Percentiles rank a stretch among this genome's conserved stretches.
Evolutionary conservation across 257 asterid genomes (phyloP).

Genomic region (Sherardia arvensis): DNA sequence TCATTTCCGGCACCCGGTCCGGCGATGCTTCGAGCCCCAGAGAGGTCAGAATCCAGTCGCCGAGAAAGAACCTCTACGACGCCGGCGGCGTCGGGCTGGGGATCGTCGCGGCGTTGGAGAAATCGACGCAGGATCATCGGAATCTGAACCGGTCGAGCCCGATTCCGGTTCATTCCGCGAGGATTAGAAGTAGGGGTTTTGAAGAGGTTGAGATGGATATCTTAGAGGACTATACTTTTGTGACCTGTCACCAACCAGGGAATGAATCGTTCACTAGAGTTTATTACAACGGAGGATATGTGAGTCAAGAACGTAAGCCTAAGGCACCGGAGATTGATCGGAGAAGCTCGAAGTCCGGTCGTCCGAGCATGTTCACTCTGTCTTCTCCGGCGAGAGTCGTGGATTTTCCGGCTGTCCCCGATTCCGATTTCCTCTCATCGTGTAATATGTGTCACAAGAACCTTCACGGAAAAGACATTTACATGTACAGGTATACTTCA

Average conservation of each 20-base stretch:
- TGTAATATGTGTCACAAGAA: slow-evolving; percentile 63
- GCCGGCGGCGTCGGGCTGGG: slow-evolving; percentile 75
- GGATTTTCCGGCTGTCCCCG: slow-evolving; percentile 28
- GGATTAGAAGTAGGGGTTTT: slow-evolving; percentile 6
- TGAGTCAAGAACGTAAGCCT: slow-evolving; percentile 8
- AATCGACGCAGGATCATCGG: slow-evolving; percentile 23
- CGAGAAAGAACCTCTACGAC: slow-evolving; percentile 40
- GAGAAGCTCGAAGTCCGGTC: slow-evolving; percentile 8
- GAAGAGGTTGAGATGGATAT: slow-evolving; percentile 30
- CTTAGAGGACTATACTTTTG: slow-evolving; percentile 61
- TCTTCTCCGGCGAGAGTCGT: slow-evolving; percentile 41
- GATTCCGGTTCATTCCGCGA: slow-evolving; percentile 40
- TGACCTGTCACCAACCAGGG: slow-evolving; percentile 50
- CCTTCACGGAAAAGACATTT: slow-evolving; percentile 76
- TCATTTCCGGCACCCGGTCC: slow-evolving; percentile 24
- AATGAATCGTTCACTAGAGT: slow-evolving; percentile 45
- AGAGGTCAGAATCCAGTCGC: slow-evolving; percentile 41
- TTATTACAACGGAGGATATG: slow-evolving; percentile 25
- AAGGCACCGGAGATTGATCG: slow-evolving; percentile 20
- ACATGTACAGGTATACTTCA: slow-evolving; percentile 91
- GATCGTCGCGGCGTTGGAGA: slow-evolving; percentile 78
- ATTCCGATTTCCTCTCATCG: slow-evolving; percentile 57
- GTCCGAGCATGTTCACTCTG: slow-evolving; percentile 44
- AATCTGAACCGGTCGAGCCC: slow-evolving; percentile 42
- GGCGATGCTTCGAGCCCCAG: slow-evolving; percentile 26